Evolutionary conservation across 768 basidiomycete genomes (phyloP), one percentile per base, ranked within the genome.

Genomic region (Hydnomerulius pinastri): DNA sequence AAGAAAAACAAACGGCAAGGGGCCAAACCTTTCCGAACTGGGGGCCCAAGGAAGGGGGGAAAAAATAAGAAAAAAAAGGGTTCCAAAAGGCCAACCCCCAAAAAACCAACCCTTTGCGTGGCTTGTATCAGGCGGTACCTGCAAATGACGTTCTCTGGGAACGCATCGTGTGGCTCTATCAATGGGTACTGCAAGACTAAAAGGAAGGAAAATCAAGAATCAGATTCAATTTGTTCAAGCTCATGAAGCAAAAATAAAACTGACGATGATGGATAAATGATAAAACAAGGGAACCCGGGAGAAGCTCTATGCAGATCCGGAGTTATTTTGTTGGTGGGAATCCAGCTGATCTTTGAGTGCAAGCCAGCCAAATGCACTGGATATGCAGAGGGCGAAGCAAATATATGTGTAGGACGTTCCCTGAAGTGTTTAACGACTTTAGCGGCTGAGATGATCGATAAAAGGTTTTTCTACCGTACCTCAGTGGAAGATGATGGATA

Each of bases 351-450:
- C 56, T 33, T 60, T 27, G 36, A 54, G 27, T 8, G 44, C 38
- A 21, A 67, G 28, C 64, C 63, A 67, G 44, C 60, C 55, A 37
- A 63, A 53, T 6, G 55, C 54, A 41, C 60, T 48, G 17, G 63
- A 65, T 18, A 66, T 29, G 38, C 54, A 51, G 15, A 68, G 28
- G 21, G 27, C 45, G 3, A 57, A 25, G 27, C 55, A 47, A 21
- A 53, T 2, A 15, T 47, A 56, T 53, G 51, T 32, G 17, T 54
- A 33, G 9, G 51, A 45, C 21, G 38, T 35, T 8, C 36, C 25
- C 56, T 54, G 29, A 27, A 25, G 30, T n/a, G 44, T 21, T 21
- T 35, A 33, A 25, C 18, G 17, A 5, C 1, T 24, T 17, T 5
- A 35, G 17, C 29, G 38, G 17, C 6, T 18, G 25, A 20, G 33